Conservation (phyloP, 257 asterid species). For the Voacanga thouarsii region DNA sequence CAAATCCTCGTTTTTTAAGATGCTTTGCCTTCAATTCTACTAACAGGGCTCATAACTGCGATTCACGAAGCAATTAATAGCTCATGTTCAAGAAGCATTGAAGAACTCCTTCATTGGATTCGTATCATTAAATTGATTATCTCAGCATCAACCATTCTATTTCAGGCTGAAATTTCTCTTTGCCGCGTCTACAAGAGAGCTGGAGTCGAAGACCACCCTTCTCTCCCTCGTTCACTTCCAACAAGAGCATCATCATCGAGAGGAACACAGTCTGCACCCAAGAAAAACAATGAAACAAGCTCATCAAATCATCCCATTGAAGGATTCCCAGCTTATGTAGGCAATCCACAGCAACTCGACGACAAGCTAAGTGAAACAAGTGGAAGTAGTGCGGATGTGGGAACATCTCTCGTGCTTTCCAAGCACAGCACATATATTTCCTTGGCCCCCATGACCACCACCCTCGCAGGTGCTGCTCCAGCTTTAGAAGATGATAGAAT, state of each 20-base stretch:
- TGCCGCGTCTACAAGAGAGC: constrained; percentile 92
- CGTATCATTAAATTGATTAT: not conserved
- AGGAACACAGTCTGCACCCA: constrained; percentile 11
- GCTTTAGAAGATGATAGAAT: constrained; percentile 13
- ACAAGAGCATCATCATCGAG: constrained; percentile 40
- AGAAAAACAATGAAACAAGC: constrained; percentile 11
- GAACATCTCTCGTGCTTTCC: constrained; percentile 47
- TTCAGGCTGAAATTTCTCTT: constrained; percentile 88
- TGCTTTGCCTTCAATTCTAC: constrained; percentile 3
- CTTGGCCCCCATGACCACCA: constrained; percentile 25
- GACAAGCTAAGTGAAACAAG: constrained; percentile 50
- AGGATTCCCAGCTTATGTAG: constrained; percentile 13
- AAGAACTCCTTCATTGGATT: not conserved
- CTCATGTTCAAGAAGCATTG: not conserved
- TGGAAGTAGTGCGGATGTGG: constrained; percentile 48
- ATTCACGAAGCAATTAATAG: not conserved
- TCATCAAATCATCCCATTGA: constrained; percentile 16
- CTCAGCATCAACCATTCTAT: not conserved
- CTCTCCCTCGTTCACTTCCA: constrained; percentile 65
- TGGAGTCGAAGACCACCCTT: constrained; percentile 87
- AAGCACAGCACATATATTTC: constrained; percentile 32
- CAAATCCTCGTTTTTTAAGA: not conserved
- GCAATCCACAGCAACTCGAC: constrained; percentile 23
- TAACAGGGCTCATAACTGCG: not conserved
- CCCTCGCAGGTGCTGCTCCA: constrained; percentile 19